Evolutionary conservation across 2,329 filamentous ascomycete species (phyloP).

Genomic region (Pseudopyricularia cyperi): DNA sequence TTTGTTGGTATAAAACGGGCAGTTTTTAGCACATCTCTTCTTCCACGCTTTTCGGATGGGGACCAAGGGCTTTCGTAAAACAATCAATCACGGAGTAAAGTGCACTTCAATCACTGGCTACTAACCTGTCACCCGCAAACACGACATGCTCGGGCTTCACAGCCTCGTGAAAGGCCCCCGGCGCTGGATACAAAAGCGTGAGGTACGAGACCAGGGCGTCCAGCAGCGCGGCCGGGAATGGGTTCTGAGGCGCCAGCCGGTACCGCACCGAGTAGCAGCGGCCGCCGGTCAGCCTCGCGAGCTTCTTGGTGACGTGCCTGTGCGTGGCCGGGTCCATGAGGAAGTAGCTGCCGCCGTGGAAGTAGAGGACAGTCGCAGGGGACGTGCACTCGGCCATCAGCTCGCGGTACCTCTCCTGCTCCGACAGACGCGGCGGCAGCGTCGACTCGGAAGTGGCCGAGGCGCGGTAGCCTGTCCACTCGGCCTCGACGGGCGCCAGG

Average conservation of each 20-base stretch:
- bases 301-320: constrained; percentile 39
- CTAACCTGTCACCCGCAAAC: constrained; percentile 53
- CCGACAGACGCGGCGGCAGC: constrained; percentile 39
- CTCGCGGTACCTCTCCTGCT: constrained; percentile 49
- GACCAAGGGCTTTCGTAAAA: too few relatives aligned
- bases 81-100: too few relatives aligned
- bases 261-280: constrained; percentile 63
- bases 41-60: too few relatives aligned
- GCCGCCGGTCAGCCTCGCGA: constrained; percentile 55
- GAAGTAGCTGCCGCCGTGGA: constrained; percentile 66
- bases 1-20: background rate
- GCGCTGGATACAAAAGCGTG: constrained; percentile 57
- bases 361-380: constrained; percentile 54
- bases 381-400: constrained; percentile 56
- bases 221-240: constrained; percentile 62
- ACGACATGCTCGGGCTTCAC: constrained; percentile 55
- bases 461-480: constrained; percentile 63
- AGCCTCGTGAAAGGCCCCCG: constrained; percentile 51
- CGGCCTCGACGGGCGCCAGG: constrained; percentile 47
- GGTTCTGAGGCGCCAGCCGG: constrained; percentile 58
- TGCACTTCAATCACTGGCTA: too few relatives aligned
- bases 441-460: constrained; percentile 33
- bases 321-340: constrained; percentile 59
- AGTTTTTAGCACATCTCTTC: constrained; percentile 2
- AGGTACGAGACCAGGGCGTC: constrained; percentile 65